phyloP scores from a whole-genome alignment of 2,329 filamentous ascomycete genomes.

The Arthrobotrys sphaeroides region DNA sequence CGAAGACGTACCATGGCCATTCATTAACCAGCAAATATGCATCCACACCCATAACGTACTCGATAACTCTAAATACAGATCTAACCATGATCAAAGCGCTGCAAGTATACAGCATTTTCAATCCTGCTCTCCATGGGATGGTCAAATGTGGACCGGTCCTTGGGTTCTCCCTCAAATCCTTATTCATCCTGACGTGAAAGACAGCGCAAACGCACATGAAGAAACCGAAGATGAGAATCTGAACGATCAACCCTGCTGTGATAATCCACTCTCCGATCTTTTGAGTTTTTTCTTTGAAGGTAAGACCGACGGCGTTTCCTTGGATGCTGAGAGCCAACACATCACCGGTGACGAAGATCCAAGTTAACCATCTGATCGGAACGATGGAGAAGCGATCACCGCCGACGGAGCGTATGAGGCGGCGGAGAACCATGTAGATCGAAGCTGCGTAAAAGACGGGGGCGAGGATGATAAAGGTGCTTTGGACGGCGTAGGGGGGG shows the following conservation, averaged over 20 bases:
- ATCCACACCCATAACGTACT: constrained; percentile 64
- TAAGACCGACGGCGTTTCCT: constrained; percentile 61
- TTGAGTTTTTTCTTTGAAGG: constrained; percentile 58
- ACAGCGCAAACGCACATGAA: constrained; percentile 66
- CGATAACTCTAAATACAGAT: constrained; percentile 65
- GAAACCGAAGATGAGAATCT: constrained; percentile 69
- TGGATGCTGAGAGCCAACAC: constrained; percentile 67
- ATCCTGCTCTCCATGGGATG: constrained; percentile 22
- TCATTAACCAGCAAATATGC: constrained; percentile 65
- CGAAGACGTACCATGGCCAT: constrained; percentile 64
- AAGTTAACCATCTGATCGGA: constrained; percentile 64
- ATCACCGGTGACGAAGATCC: constrained; percentile 68
- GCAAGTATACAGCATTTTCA: constrained; percentile 62
- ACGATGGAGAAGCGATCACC: constrained; percentile 63
- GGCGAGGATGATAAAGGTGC: constrained; percentile 63
- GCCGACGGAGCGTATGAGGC: constrained; percentile 57
- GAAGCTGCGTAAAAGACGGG: constrained; percentile 66
- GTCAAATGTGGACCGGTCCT: background rate
- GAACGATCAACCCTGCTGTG: constrained; percentile 67
- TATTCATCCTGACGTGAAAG: constrained; percentile 62
- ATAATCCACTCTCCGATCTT: constrained; percentile 65
- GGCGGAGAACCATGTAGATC: constrained; percentile 66
- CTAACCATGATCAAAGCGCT: constrained; percentile 65
- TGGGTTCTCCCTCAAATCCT: background rate
- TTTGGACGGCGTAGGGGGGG: constrained; percentile 63